A percentile compares a stretch with the other conserved stretches of the same genome.
These are phyloP conservation scores for Paecilomyces formosus DNA, from an alignment of 2,329 filamentous ascomycete species.

Conservation along the genomic window DNA sequence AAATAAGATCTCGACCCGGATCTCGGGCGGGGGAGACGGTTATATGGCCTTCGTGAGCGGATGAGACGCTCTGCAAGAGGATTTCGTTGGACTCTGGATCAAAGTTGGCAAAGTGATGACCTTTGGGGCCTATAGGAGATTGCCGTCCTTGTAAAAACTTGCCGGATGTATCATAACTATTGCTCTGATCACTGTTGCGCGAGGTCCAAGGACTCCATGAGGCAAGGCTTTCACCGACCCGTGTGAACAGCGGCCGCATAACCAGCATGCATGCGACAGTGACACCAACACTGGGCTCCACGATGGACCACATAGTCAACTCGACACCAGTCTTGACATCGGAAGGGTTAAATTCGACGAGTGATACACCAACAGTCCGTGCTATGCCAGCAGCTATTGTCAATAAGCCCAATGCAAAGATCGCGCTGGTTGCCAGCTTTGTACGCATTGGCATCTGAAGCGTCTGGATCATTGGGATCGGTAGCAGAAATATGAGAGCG, in stretches of 20 bases:
- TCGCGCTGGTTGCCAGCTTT: not conserved
- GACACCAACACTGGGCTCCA: slow-evolving; percentile 1
- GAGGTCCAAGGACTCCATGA: slow-evolving; percentile 1
- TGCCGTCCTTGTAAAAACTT: not conserved
- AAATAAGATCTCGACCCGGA: not conserved
- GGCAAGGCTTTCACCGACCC: not conserved
- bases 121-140: not conserved
- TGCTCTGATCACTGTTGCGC: not conserved
- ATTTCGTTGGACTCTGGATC: not conserved
- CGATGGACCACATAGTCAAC: not conserved
- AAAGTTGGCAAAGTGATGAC: slow-evolving; percentile 1
- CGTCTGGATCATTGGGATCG: not conserved
- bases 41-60: not conserved
- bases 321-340: not conserved
- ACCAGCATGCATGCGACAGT: slow-evolving; percentile 2
- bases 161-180: not conserved
- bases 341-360: not conserved
- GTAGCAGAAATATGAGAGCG: not conserved
- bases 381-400: slow-evolving; percentile 1
- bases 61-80: not conserved
- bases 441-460: not conserved
- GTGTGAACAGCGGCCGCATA: not conserved
- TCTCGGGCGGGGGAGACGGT: not conserved
- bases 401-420: not conserved
- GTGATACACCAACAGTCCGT: not conserved